These are phyloP conservation scores for Xerocomellus chrysenteron DNA, from an alignment of 768 basidiomycete species.

Conservation along the genomic window DNA sequence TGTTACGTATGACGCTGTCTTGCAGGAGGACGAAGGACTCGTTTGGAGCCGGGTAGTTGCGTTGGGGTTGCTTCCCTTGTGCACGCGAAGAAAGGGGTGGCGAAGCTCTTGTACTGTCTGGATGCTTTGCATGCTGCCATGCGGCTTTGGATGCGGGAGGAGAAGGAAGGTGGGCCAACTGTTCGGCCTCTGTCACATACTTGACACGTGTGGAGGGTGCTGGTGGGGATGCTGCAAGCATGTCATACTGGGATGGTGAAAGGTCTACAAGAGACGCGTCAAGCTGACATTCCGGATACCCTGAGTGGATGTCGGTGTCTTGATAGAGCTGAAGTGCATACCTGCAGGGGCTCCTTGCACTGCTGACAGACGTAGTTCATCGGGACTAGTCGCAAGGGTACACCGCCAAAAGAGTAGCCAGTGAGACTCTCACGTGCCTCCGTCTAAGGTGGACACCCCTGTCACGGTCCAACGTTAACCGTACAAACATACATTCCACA, in stretches of 20 bases:
- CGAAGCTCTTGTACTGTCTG: conserved; percentile 32
- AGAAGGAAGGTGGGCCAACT: conserved; percentile 46
- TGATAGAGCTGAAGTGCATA: conserved; percentile 25
- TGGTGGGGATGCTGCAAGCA: conserved; percentile 68
- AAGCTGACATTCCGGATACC: conserved; percentile 42
- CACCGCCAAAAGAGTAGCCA: not conserved
- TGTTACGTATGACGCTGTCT: conserved; percentile 74
- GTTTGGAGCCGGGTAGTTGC: conserved; percentile 56
- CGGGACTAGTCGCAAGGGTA: not conserved
- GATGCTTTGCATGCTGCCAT: conserved; percentile 58
- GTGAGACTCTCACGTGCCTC: not conserved
- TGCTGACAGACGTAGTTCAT: conserved; percentile 75
- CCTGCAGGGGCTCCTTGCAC: conserved; percentile 89
- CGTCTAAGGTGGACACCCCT: not conserved
- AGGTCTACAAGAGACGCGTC: conserved; percentile 91
- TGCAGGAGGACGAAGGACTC: conserved; percentile 92
- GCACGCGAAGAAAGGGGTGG: conserved; percentile 51
- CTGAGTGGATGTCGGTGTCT: conserved; percentile 10
- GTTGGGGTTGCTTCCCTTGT: conserved; percentile 61
- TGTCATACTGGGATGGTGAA: conserved; percentile 83
- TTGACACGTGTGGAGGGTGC: conserved; percentile 43
- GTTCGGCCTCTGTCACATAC: conserved; percentile 42
- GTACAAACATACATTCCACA: too few relatives aligned
- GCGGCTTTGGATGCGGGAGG: conserved; percentile 55
- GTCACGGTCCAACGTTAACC: not conserved